phyloP scores from a whole-genome alignment of 257 asterid genomes.

The Thymus quinquecostatus region DNA sequence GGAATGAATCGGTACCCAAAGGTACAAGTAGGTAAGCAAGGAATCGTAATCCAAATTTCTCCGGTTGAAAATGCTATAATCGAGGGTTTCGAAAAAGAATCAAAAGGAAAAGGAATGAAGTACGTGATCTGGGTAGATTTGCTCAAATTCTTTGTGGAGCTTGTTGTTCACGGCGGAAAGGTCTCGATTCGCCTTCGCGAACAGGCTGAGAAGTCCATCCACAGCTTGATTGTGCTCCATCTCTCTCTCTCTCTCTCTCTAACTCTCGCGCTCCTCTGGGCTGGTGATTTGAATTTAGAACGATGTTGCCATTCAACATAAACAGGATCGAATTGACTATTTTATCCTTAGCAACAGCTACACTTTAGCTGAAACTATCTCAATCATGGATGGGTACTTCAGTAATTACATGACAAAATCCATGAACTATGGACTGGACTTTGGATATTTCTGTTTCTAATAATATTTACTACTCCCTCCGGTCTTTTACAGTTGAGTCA shows the following conservation, averaged over 20 bases:
- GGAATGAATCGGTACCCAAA: constrained; percentile 8
- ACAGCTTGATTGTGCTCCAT: constrained; percentile 55
- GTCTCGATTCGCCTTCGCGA: constrained; percentile 49
- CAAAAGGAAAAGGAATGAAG: background rate
- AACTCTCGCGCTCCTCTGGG: too few species aligned
- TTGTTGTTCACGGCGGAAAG: constrained; percentile 66
- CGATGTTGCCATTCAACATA: too few species aligned
- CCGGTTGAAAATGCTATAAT: background rate
- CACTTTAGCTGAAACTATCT: too few species aligned
- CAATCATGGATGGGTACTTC: constrained; percentile 28
- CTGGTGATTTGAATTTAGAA: too few species aligned
- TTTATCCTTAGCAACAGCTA: too few species aligned
- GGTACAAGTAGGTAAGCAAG: background rate
- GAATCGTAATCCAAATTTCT: background rate
- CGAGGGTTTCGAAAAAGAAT: background rate
- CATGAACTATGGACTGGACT: constrained; percentile 17
- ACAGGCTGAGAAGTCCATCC: constrained; percentile 56
- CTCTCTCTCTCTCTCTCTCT: constrained; percentile 20
- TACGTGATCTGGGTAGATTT: constrained; percentile 47
- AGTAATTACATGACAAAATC: constrained; percentile 31
- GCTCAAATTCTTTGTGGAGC: constrained; percentile 78
- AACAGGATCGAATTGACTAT: too few species aligned
- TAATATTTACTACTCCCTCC: too few species aligned
- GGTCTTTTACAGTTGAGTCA: too few species aligned
- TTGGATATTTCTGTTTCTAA: too few species aligned